Conservation (phyloP, 441 rosid species). For the Erysimum cheiri region DNA sequence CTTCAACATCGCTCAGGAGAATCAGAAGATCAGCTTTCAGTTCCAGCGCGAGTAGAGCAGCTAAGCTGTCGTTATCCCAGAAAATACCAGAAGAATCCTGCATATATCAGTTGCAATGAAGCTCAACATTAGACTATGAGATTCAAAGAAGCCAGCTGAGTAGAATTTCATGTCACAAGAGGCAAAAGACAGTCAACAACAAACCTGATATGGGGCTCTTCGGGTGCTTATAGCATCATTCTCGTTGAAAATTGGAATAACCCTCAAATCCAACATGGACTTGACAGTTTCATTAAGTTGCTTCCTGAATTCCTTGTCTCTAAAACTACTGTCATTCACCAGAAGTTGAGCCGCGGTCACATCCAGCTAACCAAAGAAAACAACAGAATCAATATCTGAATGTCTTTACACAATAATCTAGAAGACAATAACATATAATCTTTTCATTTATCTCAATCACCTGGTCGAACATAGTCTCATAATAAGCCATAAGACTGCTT, state of each 20-base stretch:
- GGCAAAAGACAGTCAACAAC: too few relatives aligned
- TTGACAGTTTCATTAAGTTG: conserved; percentile 85
- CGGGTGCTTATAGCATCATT: conserved; percentile 98
- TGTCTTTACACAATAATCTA: conserved; percentile 16
- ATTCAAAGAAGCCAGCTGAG: background rate
- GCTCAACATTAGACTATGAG: conserved; percentile 29
- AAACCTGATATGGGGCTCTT: conserved; percentile 98
- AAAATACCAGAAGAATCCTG: conserved; percentile 99
- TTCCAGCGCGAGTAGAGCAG: conserved; percentile 91
- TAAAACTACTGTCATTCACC: conserved; percentile 89
- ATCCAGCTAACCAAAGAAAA: conserved; percentile 71
- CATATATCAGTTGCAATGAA: conserved; percentile 35
- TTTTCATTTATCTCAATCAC: conserved; percentile 38
- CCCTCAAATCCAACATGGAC: conserved; percentile 70
- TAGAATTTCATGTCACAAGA: conserved; percentile 3
- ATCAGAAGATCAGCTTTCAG: conserved; percentile 95
- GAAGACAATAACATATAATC: conserved; percentile 1
- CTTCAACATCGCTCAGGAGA: conserved; percentile 96
- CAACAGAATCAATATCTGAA: conserved; percentile 21
- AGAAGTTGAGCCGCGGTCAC: conserved; percentile 92
- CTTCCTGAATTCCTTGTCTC: conserved; percentile 81
- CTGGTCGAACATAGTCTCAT: conserved; percentile 90
- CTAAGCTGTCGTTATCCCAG: conserved; percentile 99
- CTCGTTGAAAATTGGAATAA: conserved; percentile 95
- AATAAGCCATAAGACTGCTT: conserved; percentile 93